phyloP scores from a whole-genome alignment of 805 yeast genomes.

The Yamadazyma olivae region DNA sequence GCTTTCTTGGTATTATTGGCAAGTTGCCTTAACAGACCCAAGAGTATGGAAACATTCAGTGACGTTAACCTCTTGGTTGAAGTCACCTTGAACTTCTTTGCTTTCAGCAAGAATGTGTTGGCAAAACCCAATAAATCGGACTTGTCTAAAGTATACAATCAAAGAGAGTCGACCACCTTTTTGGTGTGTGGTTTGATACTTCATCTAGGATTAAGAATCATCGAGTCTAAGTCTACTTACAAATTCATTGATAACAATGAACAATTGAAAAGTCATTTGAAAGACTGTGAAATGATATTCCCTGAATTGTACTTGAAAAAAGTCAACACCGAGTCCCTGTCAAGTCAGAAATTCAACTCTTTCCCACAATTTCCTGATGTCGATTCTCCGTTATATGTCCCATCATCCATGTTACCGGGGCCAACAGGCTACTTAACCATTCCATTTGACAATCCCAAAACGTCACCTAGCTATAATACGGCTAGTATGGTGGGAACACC shows the following conservation, averaged over 20 bases:
- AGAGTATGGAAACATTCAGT: slow-evolving; percentile 20
- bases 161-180: slow-evolving; percentile 18
- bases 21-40: slow-evolving; percentile 28
- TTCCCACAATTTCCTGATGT: no score
- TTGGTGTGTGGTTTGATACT: slow-evolving; percentile 18
- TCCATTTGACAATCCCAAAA: no score
- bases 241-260: slow-evolving; percentile 16
- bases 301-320: slow-evolving; percentile 20
- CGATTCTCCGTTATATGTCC: no score
- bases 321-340: no score
- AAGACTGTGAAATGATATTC: slow-evolving; percentile 15
- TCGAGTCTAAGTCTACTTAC: slow-evolving; percentile 17
- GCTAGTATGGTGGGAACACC: no score
- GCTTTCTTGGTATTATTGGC: slow-evolving; percentile 30
- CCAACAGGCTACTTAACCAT: slow-evolving; percentile 14
- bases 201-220: slow-evolving; percentile 18
- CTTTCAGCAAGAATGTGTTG: slow-evolving; percentile 7
- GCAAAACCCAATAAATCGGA: not conserved
- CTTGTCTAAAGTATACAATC: slow-evolving; percentile 10
- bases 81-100: slow-evolving; percentile 14
- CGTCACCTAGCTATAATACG: no score
- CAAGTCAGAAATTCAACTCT: no score
- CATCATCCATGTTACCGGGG: slow-evolving; percentile 8
- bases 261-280: slow-evolving; percentile 15
- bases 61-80: slow-evolving; percentile 30